phyloP scores from a whole-genome alignment of 2,329 filamentous ascomycete species.

The Stemphylium lycopersici region DNA sequence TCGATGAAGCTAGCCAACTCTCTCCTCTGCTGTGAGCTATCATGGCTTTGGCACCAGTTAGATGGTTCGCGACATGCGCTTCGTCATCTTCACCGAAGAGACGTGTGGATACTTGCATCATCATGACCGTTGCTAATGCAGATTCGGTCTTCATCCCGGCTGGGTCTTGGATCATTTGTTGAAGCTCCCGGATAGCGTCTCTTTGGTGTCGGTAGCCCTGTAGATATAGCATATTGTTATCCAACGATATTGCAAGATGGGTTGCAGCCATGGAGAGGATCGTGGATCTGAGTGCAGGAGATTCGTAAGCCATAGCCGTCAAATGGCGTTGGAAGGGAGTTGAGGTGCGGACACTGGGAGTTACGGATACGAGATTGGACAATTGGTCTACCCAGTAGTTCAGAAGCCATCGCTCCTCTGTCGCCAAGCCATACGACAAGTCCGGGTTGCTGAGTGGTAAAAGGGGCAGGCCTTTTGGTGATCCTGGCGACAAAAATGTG shows the following conservation, averaged over 20 bases:
- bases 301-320: constrained; percentile 35
- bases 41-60: constrained; percentile 42
- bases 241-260: constrained; percentile 31
- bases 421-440: constrained; percentile 21
- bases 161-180: constrained; percentile 33
- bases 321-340: constrained; percentile 38
- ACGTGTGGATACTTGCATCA: constrained; percentile 43
- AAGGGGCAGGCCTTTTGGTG: constrained; percentile 12
- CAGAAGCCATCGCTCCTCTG: constrained; percentile 30
- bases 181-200: constrained; percentile 35
- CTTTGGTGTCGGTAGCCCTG: constrained; percentile 38
- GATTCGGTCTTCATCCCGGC: constrained; percentile 25
- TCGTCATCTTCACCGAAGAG: constrained; percentile 37
- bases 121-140: constrained; percentile 39
- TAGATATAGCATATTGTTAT: constrained; percentile 26
- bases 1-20: constrained; percentile 23
- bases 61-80: constrained; percentile 34
- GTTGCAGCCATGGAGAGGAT: constrained; percentile 42
- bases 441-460: constrained; percentile 7
- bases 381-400: constrained; percentile 38
- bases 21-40: constrained; percentile 22
- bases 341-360: constrained; percentile 23
- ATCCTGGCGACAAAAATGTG: constrained; percentile 13
- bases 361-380: constrained; percentile 33
- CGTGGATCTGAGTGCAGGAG: constrained; percentile 36